phyloP scores from a whole-genome alignment of 768 basidiomycete species.

The Lactifluus rugatus region DNA sequence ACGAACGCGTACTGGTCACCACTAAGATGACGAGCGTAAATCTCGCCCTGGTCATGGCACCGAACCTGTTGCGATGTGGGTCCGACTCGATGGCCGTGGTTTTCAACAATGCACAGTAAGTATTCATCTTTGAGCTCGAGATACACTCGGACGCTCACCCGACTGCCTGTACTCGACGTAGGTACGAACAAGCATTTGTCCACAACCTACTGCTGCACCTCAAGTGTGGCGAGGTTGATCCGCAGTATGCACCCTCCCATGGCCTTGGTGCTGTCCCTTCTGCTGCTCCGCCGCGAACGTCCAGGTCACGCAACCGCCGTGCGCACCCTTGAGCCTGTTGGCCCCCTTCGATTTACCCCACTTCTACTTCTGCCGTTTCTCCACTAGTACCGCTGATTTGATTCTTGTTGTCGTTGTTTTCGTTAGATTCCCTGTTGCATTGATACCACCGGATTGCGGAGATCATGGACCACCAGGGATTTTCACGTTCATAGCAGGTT shows the following conservation, averaged over 20 bases:
- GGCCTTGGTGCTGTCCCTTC: slow-evolving; percentile 57
- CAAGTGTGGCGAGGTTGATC: slow-evolving; percentile 64
- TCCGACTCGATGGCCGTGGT: slow-evolving; percentile 84
- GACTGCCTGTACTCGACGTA: background rate
- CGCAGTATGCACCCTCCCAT: slow-evolving; percentile 67
- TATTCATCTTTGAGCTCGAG: slow-evolving; percentile 12
- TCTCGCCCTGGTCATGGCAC: slow-evolving; percentile 85
- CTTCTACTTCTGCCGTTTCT: background rate
- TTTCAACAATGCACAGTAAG: slow-evolving; percentile 86
- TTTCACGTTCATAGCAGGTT: background rate
- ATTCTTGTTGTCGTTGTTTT: background rate
- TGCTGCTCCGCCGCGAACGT: slow-evolving; percentile 37
- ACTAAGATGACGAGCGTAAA: slow-evolving; percentile 91
- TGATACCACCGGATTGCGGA: slow-evolving; percentile 2
- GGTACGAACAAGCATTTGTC: slow-evolving; percentile 81
- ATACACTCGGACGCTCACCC: background rate
- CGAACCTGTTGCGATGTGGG: slow-evolving; percentile 77
- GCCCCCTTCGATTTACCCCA: background rate
- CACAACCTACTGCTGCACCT: slow-evolving; percentile 76
- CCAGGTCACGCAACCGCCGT: slow-evolving; percentile 50
- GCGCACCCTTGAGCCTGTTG: background rate
- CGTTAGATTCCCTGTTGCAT: slow-evolving; percentile 1
- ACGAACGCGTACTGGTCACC: slow-evolving; percentile 55
- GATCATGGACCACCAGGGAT: slow-evolving; percentile 3
- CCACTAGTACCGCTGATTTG: background rate